Conservation (phyloP, 257 asterid genomes). For the Gardenia jasminoides region DNA sequence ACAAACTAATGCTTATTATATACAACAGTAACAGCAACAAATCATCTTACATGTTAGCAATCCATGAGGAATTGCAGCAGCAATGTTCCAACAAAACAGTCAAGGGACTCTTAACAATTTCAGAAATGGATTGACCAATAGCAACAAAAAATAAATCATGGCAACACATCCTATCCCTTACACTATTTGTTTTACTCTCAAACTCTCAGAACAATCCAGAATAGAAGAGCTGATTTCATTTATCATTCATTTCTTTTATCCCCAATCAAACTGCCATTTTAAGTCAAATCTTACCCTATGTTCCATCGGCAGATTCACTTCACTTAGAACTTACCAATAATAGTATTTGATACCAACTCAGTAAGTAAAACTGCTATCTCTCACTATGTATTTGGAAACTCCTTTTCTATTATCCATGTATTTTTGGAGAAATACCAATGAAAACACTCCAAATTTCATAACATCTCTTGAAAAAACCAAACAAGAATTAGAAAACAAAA, state of each 20-base stretch:
- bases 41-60: neutral
- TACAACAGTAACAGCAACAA: too few relatives aligned
- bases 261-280: neutral
- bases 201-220: neutral
- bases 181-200: neutral
- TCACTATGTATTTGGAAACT: neutral
- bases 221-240: neutral
- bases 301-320: neutral
- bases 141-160: too few relatives aligned
- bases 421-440: neutral
- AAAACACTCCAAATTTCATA: neutral
- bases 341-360: neutral
- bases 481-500: neutral
- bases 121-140: neutral
- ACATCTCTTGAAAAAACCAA: neutral
- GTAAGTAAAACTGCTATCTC: neutral
- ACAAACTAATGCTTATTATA: too few relatives aligned
- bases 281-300: neutral
- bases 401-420: neutral
- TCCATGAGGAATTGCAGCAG: neutral
- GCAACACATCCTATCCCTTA: neutral
- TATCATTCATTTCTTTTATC: too few relatives aligned
- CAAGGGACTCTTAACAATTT: too few relatives aligned
- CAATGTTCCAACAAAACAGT: too few relatives aligned
- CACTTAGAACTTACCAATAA: too few relatives aligned